These are phyloP conservation scores for Oryza longistaminata DNA, from an alignment of 176 grass and related monocot species.

Conservation along the genomic window DNA sequence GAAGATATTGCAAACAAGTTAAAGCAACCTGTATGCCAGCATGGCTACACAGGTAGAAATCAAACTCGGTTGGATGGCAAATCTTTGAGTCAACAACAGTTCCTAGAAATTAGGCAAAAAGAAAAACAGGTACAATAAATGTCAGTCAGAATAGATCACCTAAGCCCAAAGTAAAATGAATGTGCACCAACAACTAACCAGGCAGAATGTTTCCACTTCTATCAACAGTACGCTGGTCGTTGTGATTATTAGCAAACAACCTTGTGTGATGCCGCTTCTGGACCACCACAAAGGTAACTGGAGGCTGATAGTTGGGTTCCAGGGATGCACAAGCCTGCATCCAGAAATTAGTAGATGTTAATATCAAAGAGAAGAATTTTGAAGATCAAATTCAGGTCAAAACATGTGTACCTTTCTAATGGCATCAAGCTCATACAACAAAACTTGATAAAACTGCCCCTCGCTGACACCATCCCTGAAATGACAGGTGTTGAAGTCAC, in stretches of 20 bases:
- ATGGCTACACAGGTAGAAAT: slow-evolving; percentile 98
- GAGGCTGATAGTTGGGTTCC: slow-evolving; percentile 97
- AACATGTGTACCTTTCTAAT: slow-evolving; percentile 79
- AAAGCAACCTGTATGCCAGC: slow-evolving; percentile 85
- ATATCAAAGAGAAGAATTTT: neutral
- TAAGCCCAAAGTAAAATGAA: neutral
- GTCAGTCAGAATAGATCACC: neutral
- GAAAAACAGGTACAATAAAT: neutral
- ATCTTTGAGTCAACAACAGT: slow-evolving; percentile 96
- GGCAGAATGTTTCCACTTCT: slow-evolving; percentile 93
- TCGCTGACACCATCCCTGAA: slow-evolving; percentile 94
- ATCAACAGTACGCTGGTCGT: slow-evolving; percentile 73
- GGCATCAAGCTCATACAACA: slow-evolving; percentile 90
- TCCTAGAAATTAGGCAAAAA: slow-evolving; percentile 42
- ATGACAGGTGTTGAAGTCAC: neutral
- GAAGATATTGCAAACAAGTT: slow-evolving; percentile 6
- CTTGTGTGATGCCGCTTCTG: slow-evolving; percentile 98
- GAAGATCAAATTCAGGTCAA: neutral
- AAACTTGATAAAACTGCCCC: slow-evolving; percentile 97
- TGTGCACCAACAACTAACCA: slow-evolving; percentile 54
- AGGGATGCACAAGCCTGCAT: slow-evolving; percentile 85
- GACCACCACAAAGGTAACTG: slow-evolving; percentile 95
- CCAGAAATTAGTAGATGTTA: neutral
- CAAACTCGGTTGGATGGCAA: slow-evolving; percentile 98
- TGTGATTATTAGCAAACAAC: slow-evolving; percentile 90